These are phyloP conservation scores for Fusarium sublunatum DNA, from an alignment of 2,329 filamentous ascomycete species.

Conservation along the genomic window DNA sequence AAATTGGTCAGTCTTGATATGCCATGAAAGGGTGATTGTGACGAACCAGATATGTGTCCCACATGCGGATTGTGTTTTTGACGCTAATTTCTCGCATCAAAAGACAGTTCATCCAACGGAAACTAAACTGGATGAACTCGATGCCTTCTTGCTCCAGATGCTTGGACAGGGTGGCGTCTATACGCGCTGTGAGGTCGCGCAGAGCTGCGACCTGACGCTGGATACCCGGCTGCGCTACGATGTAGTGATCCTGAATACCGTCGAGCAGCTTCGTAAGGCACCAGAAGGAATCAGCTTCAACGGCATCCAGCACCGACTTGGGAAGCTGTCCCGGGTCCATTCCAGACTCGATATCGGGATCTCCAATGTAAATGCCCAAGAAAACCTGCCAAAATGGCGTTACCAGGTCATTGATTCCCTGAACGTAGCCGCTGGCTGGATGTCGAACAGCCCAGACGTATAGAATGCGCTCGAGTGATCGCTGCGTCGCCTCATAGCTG, in stretches of 20 bases:
- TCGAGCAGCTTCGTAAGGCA: slow-evolving; percentile 98
- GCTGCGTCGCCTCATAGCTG: slow-evolving; percentile 93
- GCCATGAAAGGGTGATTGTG: not conserved
- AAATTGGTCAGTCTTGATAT: slow-evolving; percentile 1
- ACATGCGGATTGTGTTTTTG: slow-evolving; percentile 97
- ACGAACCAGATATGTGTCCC: slow-evolving; percentile 97
- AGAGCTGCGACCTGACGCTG: slow-evolving; percentile 91
- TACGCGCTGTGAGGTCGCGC: slow-evolving; percentile 89
- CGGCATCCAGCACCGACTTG: slow-evolving; percentile 89
- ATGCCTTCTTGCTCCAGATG: slow-evolving; percentile 92
- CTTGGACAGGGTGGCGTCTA: slow-evolving; percentile 84
- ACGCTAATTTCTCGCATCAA: slow-evolving; percentile 98
- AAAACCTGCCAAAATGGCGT: slow-evolving; percentile 99
- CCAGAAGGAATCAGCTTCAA: slow-evolving; percentile 98
- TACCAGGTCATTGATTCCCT: slow-evolving; percentile 98
- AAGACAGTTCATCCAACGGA: slow-evolving; percentile 99
- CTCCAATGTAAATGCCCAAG: slow-evolving; percentile 92
- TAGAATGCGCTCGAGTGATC: slow-evolving; percentile 91
- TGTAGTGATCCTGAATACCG: slow-evolving; percentile 99
- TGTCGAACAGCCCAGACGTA: slow-evolving; percentile 99
- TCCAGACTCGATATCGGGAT: slow-evolving; percentile 88
- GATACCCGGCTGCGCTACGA: slow-evolving; percentile 96
- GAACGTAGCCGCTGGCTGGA: slow-evolving; percentile 96
- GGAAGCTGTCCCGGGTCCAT: slow-evolving; percentile 98
- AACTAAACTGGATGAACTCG: slow-evolving; percentile 99